These are phyloP conservation scores for Alternaria sp. DNA, from an alignment of 2,329 filamentous ascomycete species.

Conservation along the genomic window DNA sequence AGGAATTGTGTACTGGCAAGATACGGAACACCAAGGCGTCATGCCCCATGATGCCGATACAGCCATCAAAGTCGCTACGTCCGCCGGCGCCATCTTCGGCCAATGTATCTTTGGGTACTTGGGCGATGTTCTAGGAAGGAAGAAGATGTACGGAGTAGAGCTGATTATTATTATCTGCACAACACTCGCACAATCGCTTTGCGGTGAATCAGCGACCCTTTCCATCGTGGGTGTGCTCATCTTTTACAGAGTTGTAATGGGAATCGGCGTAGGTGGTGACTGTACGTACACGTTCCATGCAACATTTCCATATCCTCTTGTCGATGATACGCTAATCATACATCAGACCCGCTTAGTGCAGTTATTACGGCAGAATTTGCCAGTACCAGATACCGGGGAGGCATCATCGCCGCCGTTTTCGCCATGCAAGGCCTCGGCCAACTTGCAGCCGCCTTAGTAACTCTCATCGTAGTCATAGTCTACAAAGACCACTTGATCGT, in stretches of 20 bases:
- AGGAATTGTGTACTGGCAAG: slow-evolving; percentile 77
- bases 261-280: slow-evolving; percentile 42
- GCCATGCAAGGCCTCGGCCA: slow-evolving; percentile 88
- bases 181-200: slow-evolving; percentile 48
- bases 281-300: slow-evolving; percentile 45
- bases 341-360: slow-evolving; percentile 70
- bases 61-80: slow-evolving; percentile 85
- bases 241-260: slow-evolving; percentile 51
- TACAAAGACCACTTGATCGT: slow-evolving; percentile 69
- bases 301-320: neutral
- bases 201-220: slow-evolving; percentile 41
- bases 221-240: slow-evolving; percentile 49
- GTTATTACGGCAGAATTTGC: slow-evolving; percentile 90
- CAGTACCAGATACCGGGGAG: slow-evolving; percentile 82
- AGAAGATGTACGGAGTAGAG: slow-evolving; percentile 76
- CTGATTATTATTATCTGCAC: slow-evolving; percentile 50
- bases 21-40: slow-evolving; percentile 47
- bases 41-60: slow-evolving; percentile 75
- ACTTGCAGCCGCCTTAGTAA: slow-evolving; percentile 75
- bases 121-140: slow-evolving; percentile 78
- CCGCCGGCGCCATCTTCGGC: slow-evolving; percentile 81
- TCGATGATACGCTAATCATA: slow-evolving; percentile 1
- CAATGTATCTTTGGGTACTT: slow-evolving; percentile 74
- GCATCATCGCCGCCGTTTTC: slow-evolving; percentile 87
- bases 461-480: slow-evolving; percentile 73